These are phyloP conservation scores for Ophiostoma ulmi DNA, from an alignment of 2,329 filamentous ascomycete genomes.

Conservation along the genomic window DNA sequence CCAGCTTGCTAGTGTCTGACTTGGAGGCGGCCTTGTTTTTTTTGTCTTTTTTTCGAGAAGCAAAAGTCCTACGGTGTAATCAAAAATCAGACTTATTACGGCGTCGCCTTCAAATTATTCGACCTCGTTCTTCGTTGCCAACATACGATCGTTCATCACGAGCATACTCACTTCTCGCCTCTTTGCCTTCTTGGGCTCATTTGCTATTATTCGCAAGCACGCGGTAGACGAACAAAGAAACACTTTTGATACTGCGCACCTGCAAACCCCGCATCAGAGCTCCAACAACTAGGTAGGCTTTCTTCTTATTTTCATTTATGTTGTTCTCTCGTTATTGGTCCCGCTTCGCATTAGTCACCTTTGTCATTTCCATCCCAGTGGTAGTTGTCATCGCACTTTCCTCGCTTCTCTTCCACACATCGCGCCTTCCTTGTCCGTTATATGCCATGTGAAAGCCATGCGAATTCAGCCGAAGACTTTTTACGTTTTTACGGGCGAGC, in stretches of 20 bases:
- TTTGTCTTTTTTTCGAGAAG: neutral
- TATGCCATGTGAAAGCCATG: neutral
- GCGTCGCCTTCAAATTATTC: neutral
- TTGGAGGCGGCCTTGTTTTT: neutral
- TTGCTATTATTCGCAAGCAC: neutral
- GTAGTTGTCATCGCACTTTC: neutral
- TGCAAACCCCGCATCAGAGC: neutral
- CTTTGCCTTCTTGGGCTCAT: neutral
- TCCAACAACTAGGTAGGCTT: neutral
- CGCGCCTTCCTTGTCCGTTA: neutral
- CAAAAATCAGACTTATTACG: neutral
- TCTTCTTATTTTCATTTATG: neutral
- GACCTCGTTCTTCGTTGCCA: neutral
- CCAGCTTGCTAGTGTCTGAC: neutral
- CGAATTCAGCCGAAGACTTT: neutral
- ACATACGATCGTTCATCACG: neutral
- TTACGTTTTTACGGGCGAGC: neutral
- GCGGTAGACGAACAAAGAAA: neutral
- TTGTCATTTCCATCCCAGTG: neutral
- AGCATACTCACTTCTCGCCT: too few relatives aligned
- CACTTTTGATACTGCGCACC: neutral
- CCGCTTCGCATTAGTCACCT: neutral
- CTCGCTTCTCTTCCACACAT: neutral
- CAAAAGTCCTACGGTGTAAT: constrained; percentile 2
- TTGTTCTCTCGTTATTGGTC: neutral